Base-by-base conservation (phyloP, 441 rosid species). In the Populus hybrid region DNA sequence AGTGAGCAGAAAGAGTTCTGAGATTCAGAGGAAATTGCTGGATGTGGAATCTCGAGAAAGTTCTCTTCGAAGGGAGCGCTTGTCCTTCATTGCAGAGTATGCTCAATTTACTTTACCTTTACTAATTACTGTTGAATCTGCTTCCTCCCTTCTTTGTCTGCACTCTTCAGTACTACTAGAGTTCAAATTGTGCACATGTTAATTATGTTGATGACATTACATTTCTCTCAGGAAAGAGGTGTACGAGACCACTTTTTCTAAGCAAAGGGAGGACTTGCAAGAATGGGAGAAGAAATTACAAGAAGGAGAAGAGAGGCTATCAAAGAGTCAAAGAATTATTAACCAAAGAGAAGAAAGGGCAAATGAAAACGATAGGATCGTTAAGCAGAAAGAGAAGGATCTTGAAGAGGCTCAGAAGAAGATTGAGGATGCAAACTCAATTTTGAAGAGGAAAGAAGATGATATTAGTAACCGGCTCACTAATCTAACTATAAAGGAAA, bases 271-370 rank as follows among this genome's bases (percentile, higher is more conserved):
- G 73, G 98, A 96, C 82, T 86, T 94, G 88, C 89, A 85, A 77
- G 98, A 92, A 79, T 93, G 99, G 99, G 98, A 96, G 82, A 86
- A 81, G 53, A 94, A 91, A 83, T 84, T 96, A 81, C 89, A 89
- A 84, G 97, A 91, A 77, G 94, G 94, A 74, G 99, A 96, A 83
- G 98, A 92, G 80, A 89, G 98, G 89, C 77, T 94, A 73, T 89
- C 91, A n/a, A 92, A 89, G 81, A 78, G 87, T 77, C 97, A 87
- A 76, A 87, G 89, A 85, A 81, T 93, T 76, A 83, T 94, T 69
- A 92, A 91, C 75, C 97, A 94, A 81, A 92, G 98, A 84, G 99
- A 96, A 88, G 96, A 94, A 78, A 93, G 92, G 83, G 92, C 98
- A 75, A 96, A 91, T 79, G 97, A 91, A 82, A 88, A 82, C 53